Percentiles rank a stretch among this genome's conserved stretches.
Conservation (phyloP, 495 filamentous ascomycete genomes). For the Cercophora sp. region DNA sequence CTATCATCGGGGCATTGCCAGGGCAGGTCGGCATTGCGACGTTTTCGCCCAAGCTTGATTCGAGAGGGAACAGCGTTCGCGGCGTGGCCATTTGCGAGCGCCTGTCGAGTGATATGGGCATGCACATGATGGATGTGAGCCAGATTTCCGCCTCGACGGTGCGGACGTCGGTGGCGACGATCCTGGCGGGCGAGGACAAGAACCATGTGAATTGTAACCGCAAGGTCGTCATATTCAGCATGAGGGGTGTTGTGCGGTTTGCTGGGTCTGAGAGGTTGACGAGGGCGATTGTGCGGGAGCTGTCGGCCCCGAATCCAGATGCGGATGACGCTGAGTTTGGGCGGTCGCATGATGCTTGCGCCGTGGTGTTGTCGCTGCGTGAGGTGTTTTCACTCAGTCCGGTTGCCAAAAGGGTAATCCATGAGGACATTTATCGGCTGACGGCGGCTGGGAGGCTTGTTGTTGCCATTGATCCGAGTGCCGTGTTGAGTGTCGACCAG, state of each 20-base stretch:
- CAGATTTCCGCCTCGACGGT: not conserved
- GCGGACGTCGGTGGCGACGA: not conserved
- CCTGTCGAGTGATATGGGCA: not conserved
- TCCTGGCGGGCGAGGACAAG: not conserved
- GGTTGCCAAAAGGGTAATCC: slow-evolving; percentile 2
- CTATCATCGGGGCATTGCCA: not conserved
- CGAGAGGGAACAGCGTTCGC: slow-evolving; percentile 1
- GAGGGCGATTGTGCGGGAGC: not conserved
- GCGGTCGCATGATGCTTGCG: not conserved
- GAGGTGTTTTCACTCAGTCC: not conserved
- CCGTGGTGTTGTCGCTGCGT: not conserved
- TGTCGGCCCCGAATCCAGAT: not conserved
- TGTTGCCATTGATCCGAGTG: not conserved
- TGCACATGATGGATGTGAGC: slow-evolving; percentile 6
- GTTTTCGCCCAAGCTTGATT: not conserved
- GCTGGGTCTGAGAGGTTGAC: not conserved
- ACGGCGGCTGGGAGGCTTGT: not conserved
- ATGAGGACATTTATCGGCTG: slow-evolving; percentile 1
- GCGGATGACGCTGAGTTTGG: not conserved
- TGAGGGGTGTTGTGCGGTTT: not conserved
- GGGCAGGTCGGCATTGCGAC: slow-evolving; percentile 1
- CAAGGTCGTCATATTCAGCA: not conserved
- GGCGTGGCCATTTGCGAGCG: not conserved
- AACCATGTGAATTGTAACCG: not conserved
- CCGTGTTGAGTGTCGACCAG: not conserved